Base-by-base conservation (phyloP, 2,329 filamentous ascomycete species). In the Calonectria henricotiae region DNA sequence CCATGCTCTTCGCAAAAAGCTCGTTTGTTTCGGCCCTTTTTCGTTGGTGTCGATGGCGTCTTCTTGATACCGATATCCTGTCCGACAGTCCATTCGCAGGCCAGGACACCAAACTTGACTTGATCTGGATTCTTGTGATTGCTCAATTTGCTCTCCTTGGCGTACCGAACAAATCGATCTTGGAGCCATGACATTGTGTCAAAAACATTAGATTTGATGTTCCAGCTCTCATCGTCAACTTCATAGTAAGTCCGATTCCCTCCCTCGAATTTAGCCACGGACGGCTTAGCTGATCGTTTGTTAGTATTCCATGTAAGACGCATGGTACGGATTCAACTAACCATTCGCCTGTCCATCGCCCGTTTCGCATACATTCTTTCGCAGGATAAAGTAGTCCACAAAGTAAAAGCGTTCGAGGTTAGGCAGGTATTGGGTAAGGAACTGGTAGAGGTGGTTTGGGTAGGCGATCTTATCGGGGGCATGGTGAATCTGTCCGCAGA, bases 321-420 rank as follows among this genome's bases (percentile, higher is more conserved):
- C 27, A 27, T 17, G 30, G 1, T 12, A 35, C n/a, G 25, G 35
- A 43, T 20, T 35, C 37, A 27, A 61, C 73, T 17, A 69, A 75
- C 75, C 67, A 23, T 62, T 65, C 32, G 30, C n/a, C 4, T 9
- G 15, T 17, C 13, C 23, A 17, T 58, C 51, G 5, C 32, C 51
- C 8, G 32, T 32, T 1, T 39, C 37, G 51, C 51, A 39, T 39
- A 25, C 51, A 25, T 58, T 58, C 58, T 80, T 81, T 7, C 80
- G 80, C 11, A 84, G 70, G 4, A 84, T 82, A 6, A 84, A 77
- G 62, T 84, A 85, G 71, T 86, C 85, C 25, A 86, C 76, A 54
- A 86, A 83, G 69, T 84, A 86, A 49, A 86, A 85, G 1, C 81
- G 78, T 67, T 85, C 81, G 6, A 86, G 77, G 15, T 82, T 84